Percentiles rank a stretch among this genome's conserved stretches.
phyloP scores from a whole-genome alignment of 305 asterid species.

The Fraxinus sp. region DNA sequence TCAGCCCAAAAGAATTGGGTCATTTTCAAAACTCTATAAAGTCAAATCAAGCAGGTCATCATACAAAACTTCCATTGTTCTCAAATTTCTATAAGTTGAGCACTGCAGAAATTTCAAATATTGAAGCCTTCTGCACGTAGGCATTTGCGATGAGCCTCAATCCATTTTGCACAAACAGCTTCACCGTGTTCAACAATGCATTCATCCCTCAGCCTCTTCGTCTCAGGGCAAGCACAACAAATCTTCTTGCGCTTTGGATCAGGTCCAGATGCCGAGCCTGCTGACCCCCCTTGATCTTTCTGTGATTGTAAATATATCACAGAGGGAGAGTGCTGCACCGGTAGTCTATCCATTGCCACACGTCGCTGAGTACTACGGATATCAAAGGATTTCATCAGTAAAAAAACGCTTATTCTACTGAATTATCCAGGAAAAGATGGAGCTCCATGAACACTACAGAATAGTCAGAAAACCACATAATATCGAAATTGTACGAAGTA shows the following conservation, averaged over 20 bases:
- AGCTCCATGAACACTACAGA: neutral
- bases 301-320: constrained; percentile 42
- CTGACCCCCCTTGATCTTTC: constrained; percentile 53
- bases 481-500: neutral
- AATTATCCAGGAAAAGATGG: neutral
- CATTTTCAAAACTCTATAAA: neutral
- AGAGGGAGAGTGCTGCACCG: constrained; percentile 38
- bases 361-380: neutral
- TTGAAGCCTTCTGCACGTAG: constrained; percentile 96
- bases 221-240: constrained; percentile 96
- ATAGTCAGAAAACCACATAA: neutral
- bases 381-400: neutral
- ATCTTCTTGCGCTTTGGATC: constrained; percentile 87
- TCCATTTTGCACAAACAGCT: constrained; percentile 77
- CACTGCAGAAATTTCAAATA: constrained; percentile 38
- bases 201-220: constrained; percentile 86
- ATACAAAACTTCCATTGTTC: neutral
- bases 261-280: constrained; percentile 27
- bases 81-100: neutral
- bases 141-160: constrained; percentile 82
- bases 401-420: neutral
- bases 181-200: constrained; percentile 86
- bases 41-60: neutral
- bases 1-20: constrained; percentile 1
- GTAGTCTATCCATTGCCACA: constrained; percentile 57